Evolutionary conservation across 2,329 filamentous ascomycete species (phyloP).

Genomic region (Dactylellina parvicollis): DNA sequence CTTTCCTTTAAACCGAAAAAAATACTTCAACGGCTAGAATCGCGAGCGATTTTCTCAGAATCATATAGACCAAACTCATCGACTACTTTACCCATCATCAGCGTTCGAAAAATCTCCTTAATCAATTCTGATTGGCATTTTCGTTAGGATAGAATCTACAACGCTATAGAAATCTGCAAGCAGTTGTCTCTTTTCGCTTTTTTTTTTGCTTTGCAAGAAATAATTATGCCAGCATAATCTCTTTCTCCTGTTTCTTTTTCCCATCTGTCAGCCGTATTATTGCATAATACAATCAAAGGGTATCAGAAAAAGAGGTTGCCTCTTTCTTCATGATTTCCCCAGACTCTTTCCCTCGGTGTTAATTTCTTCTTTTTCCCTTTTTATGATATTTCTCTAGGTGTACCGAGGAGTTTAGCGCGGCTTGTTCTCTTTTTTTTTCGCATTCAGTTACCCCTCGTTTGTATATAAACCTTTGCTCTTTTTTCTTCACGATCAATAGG

Average conservation of each 20-base stretch:
- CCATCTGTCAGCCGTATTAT: neutral
- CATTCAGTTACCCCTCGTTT: neutral
- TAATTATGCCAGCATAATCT: neutral
- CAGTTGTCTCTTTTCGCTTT: neutral
- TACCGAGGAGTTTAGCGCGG: neutral
- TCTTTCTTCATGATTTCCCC: too few species aligned
- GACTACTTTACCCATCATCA: neutral
- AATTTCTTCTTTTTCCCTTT: neutral
- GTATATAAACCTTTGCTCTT: neutral
- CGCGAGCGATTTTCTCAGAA: constrained; percentile 21
- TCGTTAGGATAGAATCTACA: too few species aligned
- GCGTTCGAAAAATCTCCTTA: neutral
- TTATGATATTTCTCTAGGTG: constrained; percentile 6
- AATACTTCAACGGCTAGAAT: neutral
- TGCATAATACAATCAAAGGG: constrained; percentile 1
- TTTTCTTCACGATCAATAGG: neutral
- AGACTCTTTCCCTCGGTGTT: neutral
- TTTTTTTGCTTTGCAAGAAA: constrained; percentile 4
- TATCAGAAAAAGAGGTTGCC: neutral
- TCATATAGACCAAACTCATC: constrained; percentile 23
- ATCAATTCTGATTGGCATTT: neutral
- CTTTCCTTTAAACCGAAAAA: neutral
- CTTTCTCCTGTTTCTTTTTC: neutral
- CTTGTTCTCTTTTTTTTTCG: neutral
- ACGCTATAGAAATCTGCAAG: too few species aligned